Evolutionary conservation across 805 yeast genomes (phyloP), one percentile per base, ranked within the genome.

Genomic region (Starmerella ratchasimensis): DNA sequence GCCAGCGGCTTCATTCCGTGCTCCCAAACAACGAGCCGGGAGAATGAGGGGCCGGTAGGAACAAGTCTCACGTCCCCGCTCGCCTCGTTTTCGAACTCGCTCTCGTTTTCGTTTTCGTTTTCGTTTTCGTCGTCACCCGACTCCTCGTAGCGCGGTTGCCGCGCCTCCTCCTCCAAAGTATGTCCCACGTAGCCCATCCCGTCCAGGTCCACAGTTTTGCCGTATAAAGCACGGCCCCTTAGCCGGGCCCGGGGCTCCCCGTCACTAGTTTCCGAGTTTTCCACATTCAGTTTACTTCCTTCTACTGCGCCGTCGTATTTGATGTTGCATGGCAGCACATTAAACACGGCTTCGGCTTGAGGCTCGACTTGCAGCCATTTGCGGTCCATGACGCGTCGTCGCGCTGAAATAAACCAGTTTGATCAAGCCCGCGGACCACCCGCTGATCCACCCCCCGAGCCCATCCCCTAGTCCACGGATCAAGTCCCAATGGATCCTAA

Each of bases 171-270:
- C 18, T 34, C 34, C 14, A 44, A 33, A 7, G 45, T 38, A 13
- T 36, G 41, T 4, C 50, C 54, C 9, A 39, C 7, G 33, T 38
- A 48, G 13, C 45, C 48, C 11, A 21, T 18, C 16, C 18, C 15
- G 20, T 24, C 31, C 9, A 49, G 41, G 25, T 49, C 47, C 3
- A 49, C 41, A 10, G 15, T n/a, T 9, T 21, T 26, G 3, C 54
- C 54, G 4, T 31, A 30, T 19, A 50, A 39, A 1, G 43, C 45
- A 18, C 49, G 36, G 4, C 54, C 54, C 2, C 53, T 42, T 9
- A 50, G 36, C 13, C 36, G 33, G 4, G 46, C 34, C 16, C 11
- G 25, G 29, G 32, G 35, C 9, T 24, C 25, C n/a, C n/a, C n/a
- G n/a, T n/a, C n/a, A n/a, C n/a, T n/a, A n/a, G n/a, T n/a, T 18